These are phyloP conservation scores for Handroanthus guayacan DNA, from an alignment of 257 asterid genomes.

Conservation along the genomic window DNA sequence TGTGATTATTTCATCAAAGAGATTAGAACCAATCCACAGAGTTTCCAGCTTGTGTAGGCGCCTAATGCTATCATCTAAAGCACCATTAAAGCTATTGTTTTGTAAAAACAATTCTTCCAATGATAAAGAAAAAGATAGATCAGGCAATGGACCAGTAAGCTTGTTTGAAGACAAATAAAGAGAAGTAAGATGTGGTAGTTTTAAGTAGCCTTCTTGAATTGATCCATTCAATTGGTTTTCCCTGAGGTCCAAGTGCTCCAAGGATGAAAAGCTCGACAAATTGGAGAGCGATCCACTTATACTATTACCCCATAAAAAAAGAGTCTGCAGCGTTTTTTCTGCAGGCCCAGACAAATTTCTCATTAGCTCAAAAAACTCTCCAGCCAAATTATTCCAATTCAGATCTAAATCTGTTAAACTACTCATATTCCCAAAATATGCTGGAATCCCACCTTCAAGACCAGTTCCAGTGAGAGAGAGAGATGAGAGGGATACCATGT, in stretches of 20 bases:
- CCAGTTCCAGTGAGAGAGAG: neutral
- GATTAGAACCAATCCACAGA: too few relatives aligned
- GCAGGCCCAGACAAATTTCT: neutral
- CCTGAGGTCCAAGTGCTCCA: too few relatives aligned
- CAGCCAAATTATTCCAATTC: neutral
- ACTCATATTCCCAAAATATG: neutral
- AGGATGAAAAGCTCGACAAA: neutral
- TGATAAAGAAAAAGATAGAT: too few relatives aligned
- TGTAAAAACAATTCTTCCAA: too few relatives aligned
- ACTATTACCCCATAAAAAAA: neutral
- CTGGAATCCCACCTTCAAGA: conserved; percentile 14
- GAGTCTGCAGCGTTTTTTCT: neutral
- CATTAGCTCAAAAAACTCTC: neutral
- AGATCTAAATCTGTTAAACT: neutral
- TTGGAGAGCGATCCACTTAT: neutral
- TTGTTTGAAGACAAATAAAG: neutral
- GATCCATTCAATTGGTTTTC: neutral
- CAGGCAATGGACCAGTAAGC: too few relatives aligned
- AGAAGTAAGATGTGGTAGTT: neutral
- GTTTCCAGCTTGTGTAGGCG: too few relatives aligned
- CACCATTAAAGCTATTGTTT: too few relatives aligned
- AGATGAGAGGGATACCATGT: neutral
- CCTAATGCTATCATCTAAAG: too few relatives aligned
- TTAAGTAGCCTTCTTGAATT: neutral
- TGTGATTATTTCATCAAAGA: too few relatives aligned